These are phyloP conservation scores for Diutina scorzettiae DNA, from an alignment of 1,139 yeast genomes.

Conservation along the genomic window DNA sequence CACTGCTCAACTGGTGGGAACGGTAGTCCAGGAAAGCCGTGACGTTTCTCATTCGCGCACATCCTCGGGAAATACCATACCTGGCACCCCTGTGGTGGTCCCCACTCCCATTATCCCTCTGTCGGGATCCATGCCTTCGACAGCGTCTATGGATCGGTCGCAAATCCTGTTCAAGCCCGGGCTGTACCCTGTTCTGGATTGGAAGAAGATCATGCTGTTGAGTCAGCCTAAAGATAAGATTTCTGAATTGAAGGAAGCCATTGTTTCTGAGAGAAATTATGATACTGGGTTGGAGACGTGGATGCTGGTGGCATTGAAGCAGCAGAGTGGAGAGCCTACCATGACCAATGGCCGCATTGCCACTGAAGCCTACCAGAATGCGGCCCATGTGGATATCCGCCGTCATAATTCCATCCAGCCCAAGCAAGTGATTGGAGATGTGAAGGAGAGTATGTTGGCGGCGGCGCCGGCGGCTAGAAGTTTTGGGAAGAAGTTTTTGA, in stretches of 20 bases:
- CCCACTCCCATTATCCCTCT: neutral
- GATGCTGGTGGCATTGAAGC: neutral
- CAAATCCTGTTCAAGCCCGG: neutral
- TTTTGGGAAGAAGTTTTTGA: slow-evolving; percentile 31
- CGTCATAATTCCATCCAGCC: slow-evolving; percentile 32
- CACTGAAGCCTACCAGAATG: slow-evolving; percentile 35
- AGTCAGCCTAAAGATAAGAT: neutral
- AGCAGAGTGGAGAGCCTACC: neutral
- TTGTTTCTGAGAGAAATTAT: neutral
- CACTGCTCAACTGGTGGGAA: neutral
- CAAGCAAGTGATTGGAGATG: slow-evolving; percentile 22
- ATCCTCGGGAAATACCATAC: neutral
- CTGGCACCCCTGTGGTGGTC: neutral
- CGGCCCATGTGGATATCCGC: slow-evolving; percentile 31
- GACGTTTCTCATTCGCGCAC: neutral
- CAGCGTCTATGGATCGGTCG: neutral
- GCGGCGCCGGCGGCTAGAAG: slow-evolving; percentile 26
- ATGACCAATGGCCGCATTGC: slow-evolving; percentile 36
- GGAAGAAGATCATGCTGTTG: slow-evolving; percentile 5
- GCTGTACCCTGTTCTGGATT: slow-evolving; percentile 4
- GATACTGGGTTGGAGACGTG: neutral
- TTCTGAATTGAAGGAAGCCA: neutral
- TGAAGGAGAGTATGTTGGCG: slow-evolving; percentile 33
- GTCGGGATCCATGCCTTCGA: neutral
- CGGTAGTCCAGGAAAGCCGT: neutral